Percentiles rank a stretch among this genome's conserved stretches.
Evolutionary conservation across 441 rosid species (phyloP).

Genomic region (Melastoma candidum): DNA sequence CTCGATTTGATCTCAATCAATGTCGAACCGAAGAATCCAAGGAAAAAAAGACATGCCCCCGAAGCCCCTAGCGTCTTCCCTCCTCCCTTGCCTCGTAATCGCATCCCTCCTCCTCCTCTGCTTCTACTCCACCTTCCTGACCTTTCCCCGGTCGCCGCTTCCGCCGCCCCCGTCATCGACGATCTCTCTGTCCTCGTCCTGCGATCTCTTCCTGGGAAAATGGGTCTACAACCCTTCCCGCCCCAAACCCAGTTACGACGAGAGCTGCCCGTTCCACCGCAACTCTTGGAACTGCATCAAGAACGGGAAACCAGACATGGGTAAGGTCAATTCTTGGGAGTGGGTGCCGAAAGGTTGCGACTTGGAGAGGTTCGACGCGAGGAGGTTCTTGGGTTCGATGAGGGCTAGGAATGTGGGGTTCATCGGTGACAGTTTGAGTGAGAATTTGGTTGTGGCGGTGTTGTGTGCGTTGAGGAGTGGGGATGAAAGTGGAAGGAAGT

Average conservation of each 20-base stretch:
- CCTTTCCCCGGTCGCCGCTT: conserved; percentile 16
- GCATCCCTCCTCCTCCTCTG: conserved; percentile 34
- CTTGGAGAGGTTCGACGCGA: conserved; percentile 51
- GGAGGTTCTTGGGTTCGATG: conserved; percentile 43
- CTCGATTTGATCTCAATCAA: too few species aligned
- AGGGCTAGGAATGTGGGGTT: conserved; percentile 74
- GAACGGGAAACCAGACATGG: conserved; percentile 63
- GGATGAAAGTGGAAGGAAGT: conserved; percentile 56
- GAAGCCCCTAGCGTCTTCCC: conserved; percentile 35
- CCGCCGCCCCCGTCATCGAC: conserved; percentile 7
- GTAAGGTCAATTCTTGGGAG: conserved; percentile 66
- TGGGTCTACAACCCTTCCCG: conserved; percentile 41
- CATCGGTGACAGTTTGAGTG: conserved; percentile 90
- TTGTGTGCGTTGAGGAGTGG: conserved; percentile 72
- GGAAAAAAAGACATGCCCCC: conserved; percentile 29
- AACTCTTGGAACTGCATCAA: conserved; percentile 86
- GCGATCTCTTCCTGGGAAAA: conserved; percentile 65
- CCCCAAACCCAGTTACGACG: conserved; percentile 46
- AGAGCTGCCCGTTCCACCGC: conserved; percentile 81
- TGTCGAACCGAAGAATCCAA: too few species aligned
- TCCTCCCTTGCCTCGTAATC: conserved; percentile 27
- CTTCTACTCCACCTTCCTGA: conserved; percentile 25
- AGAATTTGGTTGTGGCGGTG: conserved; percentile 73
- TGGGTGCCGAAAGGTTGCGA: conserved; percentile 69
- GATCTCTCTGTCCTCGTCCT: conserved; percentile 20